Evolutionary conservation across 768 basidiomycete genomes (phyloP).

Genomic region (Exidia glandulosa): DNA sequence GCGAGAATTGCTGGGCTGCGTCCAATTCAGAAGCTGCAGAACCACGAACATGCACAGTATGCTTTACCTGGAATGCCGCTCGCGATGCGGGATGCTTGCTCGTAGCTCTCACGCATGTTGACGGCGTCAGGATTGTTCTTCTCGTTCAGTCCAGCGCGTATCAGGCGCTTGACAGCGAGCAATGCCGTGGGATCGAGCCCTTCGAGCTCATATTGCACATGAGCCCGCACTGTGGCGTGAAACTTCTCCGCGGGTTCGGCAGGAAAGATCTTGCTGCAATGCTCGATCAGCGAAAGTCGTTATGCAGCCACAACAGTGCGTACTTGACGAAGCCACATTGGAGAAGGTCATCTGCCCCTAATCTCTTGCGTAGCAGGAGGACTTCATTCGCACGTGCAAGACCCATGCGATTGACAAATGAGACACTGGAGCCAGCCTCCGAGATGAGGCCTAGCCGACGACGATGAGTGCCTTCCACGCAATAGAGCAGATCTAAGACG

Average conservation of each 20-base stretch:
- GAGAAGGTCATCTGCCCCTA: slow-evolving; percentile 44
- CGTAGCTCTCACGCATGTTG: slow-evolving; percentile 58
- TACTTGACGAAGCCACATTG: slow-evolving; percentile 58
- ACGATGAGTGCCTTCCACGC: slow-evolving; percentile 1
- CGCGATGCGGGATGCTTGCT: slow-evolving; percentile 53
- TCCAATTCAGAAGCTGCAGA: too few relatives aligned
- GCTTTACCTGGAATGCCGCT: slow-evolving; percentile 44
- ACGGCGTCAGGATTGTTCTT: slow-evolving; percentile 54
- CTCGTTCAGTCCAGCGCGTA: slow-evolving; percentile 45
- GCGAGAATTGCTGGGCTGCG: neutral
- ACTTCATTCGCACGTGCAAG: slow-evolving; percentile 60
- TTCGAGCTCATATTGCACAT: slow-evolving; percentile 41
- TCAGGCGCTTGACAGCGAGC: slow-evolving; percentile 39
- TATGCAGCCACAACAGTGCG: slow-evolving; percentile 3
- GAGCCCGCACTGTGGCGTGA: slow-evolving; percentile 38
- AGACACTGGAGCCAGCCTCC: slow-evolving; percentile 61
- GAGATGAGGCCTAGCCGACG: slow-evolving; percentile 41
- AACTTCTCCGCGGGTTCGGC: slow-evolving; percentile 40
- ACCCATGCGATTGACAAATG: slow-evolving; percentile 60
- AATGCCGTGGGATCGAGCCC: slow-evolving; percentile 49
- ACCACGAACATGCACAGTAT: too few relatives aligned
- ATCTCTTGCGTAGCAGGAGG: slow-evolving; percentile 59
- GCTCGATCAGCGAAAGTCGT: slow-evolving; percentile 2
- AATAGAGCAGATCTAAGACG: slow-evolving; percentile 3
- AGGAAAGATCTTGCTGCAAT: slow-evolving; percentile 46